Base-by-base conservation (phyloP, 2,329 filamentous ascomycete species). In the Alternaria dauci region DNA sequence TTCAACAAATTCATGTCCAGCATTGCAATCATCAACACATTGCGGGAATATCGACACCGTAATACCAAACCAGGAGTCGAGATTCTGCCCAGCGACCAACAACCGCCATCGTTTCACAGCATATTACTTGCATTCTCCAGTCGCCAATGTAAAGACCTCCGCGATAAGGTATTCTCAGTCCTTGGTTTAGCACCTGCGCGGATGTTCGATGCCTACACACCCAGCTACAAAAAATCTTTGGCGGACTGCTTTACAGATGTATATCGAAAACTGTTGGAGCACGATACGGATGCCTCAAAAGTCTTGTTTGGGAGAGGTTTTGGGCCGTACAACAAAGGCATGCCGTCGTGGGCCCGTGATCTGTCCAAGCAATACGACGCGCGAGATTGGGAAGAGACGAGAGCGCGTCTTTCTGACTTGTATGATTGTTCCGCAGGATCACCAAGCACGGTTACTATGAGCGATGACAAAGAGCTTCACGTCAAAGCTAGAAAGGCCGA, bases 111-210 rank as follows among this genome's bases (percentile, higher is more conserved):
- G 7, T 44, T 54, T 3, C 28, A 44, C 8, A 20, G 26, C 1
- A 30, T 32, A 11, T 12, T 30, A 7, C 20, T 54, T 12, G 36
- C 39, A 18, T 54, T 43, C 23, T 41, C 18, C 3, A 9, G 4
- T 7, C 52, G 52, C 9, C 52, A 54, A 16, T 54, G 52, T 32
- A 26, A 54, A n/a, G 30, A 55, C 12, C 44, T 32, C 26, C 53
- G 34, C 20, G 44, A 55, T 32, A 55, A 55, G 23, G 36, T 47
- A 6, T 46, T 46, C 18, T 46, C 43, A 1, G 5, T 46, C 43
- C 6, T 46, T 0, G 43, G 26, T 12, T 9, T 46, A 12, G 43
- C 43, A 8, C 43, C 26, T 4, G 16, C 26, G 26, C 43, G n/a
- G 1, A 46, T 46, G 43, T 46, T 46, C 18, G 43, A 30, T 1